These are phyloP conservation scores for Microdochium paspali DNA, from an alignment of 2,329 filamentous ascomycete genomes.

Conservation along the genomic window DNA sequence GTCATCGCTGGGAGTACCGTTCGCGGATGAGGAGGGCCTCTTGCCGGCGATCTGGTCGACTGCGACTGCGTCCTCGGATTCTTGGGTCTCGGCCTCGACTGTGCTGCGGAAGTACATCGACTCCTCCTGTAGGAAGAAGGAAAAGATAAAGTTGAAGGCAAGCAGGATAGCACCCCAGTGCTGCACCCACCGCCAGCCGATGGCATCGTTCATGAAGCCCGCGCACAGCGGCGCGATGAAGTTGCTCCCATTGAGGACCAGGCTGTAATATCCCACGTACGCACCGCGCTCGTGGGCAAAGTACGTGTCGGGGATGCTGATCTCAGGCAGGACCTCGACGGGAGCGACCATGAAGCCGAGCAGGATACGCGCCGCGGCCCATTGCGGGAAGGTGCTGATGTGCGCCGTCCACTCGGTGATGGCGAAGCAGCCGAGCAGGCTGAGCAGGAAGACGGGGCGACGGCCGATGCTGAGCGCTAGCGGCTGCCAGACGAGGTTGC, in stretches of 20 bases:
- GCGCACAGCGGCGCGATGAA: slow-evolving; percentile 36
- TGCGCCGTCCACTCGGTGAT: slow-evolving; percentile 25
- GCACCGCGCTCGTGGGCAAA: slow-evolving; percentile 33
- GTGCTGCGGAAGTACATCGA: slow-evolving; percentile 38
- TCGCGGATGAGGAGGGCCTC: slow-evolving; percentile 1
- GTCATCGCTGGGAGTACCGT: background rate
- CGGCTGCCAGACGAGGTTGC: slow-evolving; percentile 40
- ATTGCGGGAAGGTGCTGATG: slow-evolving; percentile 7
- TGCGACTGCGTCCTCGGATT: slow-evolving; percentile 18
- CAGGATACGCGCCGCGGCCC: slow-evolving; percentile 13
- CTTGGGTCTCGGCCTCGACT: background rate
- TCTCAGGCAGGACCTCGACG: slow-evolving; percentile 18
- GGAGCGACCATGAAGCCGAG: slow-evolving; percentile 15
- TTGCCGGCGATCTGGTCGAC: slow-evolving; percentile 5
- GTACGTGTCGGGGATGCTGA: slow-evolving; percentile 24
- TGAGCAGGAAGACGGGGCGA: slow-evolving; percentile 34
- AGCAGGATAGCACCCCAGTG: slow-evolving; percentile 46
- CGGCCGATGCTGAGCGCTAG: slow-evolving; percentile 42
- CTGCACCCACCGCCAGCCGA: slow-evolving; percentile 40
- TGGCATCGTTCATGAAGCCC: slow-evolving; percentile 37
- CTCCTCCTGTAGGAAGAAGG: slow-evolving; percentile 52
- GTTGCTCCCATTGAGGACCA: slow-evolving; percentile 31
- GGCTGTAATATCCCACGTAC: slow-evolving; percentile 31
- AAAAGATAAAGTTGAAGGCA: slow-evolving; percentile 35
- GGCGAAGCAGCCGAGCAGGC: slow-evolving; percentile 20